Percentiles rank a stretch among this genome's conserved stretches.
These are phyloP conservation scores for Syzygium aromaticum DNA, from an alignment of 345 rosid genomes.

Conservation along the genomic window DNA sequence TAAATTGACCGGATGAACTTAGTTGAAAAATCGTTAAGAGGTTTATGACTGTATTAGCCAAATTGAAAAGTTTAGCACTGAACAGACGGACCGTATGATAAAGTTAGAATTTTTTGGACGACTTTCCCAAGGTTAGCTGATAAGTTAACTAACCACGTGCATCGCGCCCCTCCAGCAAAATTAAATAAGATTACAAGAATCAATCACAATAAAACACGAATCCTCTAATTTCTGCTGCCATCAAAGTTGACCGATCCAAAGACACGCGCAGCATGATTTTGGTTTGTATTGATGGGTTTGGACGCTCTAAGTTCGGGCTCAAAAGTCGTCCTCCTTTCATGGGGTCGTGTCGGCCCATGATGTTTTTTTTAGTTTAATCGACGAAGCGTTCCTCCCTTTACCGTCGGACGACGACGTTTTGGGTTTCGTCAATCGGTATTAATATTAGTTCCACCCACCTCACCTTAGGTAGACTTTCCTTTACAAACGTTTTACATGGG, in stretches of 20 bases:
- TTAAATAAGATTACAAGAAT: no score
- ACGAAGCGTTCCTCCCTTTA: not conserved
- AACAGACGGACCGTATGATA: fast-evolving
- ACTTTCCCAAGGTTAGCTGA: not conserved
- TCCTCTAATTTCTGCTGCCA: no score
- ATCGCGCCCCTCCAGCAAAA: not conserved
- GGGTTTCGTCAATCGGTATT: not conserved
- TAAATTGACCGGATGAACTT: not conserved
- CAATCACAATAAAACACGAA: no score
- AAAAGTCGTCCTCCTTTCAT: not conserved
- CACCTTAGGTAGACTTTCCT: not conserved
- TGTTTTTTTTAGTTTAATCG: not conserved
- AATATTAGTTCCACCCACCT: not conserved
- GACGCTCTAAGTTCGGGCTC: not conserved
- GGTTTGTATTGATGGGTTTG: not conserved
- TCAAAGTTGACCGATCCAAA: no score
- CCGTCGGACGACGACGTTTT: no score
- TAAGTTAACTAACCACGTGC: not conserved
- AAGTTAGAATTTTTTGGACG: not conserved
- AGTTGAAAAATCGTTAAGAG: not conserved
- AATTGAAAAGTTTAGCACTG: not conserved
- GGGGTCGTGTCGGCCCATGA: not conserved
- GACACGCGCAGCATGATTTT: not conserved
- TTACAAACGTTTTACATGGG: not conserved
- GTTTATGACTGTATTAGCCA: not conserved